These are phyloP conservation scores for Penicillium sp. DNA, from an alignment of 2,329 filamentous ascomycete species.

Conservation along the genomic window DNA sequence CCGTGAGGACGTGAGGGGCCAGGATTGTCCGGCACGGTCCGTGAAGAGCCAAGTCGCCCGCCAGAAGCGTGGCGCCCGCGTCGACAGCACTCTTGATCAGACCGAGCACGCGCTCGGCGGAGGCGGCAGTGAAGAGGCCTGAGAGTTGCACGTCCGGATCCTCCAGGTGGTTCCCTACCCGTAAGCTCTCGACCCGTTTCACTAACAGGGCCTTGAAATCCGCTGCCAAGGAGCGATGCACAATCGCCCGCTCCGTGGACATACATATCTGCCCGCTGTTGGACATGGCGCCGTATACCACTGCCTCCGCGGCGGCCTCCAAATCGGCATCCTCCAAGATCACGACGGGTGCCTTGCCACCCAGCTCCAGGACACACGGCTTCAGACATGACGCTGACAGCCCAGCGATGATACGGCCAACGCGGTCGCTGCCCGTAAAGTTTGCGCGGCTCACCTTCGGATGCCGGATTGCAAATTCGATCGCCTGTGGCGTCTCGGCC, in stretches of 20 bases:
- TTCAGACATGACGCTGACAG: conserved; percentile 13
- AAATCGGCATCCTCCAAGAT: conserved; percentile 15
- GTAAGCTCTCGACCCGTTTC: conserved; percentile 3
- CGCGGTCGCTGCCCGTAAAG: conserved; percentile 14
- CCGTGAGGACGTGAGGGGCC: conserved; percentile 1
- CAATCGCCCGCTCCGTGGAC: conserved; percentile 12
- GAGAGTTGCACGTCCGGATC: conserved; percentile 12
- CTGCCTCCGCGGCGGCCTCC: conserved; percentile 9
- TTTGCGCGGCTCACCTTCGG: conserved; percentile 11
- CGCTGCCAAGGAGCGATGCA: conserved; percentile 7
- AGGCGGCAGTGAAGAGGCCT: conserved; percentile 10
- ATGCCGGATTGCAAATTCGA: conserved; percentile 10
- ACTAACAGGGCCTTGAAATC: conserved; percentile 5
- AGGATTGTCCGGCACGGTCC: conserved; percentile 3
- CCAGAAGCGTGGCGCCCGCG: conserved; percentile 7
- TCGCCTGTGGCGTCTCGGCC: conserved; percentile 4
- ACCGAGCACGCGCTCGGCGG: conserved; percentile 7
- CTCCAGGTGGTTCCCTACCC: conserved; percentile 12
- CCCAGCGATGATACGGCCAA: conserved; percentile 11
- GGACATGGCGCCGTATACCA: conserved; percentile 9
- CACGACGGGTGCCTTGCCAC: conserved; percentile 13
- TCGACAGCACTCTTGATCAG: conserved; percentile 3
- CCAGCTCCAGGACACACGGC: conserved; percentile 13
- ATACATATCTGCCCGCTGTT: conserved; percentile 15
- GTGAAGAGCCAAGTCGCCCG: conserved; percentile 3